Conservation (phyloP, 345 rosid species). For the Viola odorata region DNA sequence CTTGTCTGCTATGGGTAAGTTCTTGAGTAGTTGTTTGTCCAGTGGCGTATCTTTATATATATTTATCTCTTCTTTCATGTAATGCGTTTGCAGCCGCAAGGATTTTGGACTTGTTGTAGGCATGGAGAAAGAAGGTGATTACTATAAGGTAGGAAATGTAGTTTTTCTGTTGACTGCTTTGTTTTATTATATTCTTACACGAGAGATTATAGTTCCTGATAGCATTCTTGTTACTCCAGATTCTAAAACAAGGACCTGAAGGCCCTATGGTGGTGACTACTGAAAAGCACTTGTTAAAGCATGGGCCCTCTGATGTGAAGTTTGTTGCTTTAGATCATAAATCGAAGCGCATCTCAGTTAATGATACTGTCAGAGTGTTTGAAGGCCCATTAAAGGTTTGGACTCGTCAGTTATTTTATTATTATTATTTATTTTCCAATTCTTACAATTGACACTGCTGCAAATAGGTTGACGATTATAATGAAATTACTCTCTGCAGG, state of each 20-base stretch:
- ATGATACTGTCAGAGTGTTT: constrained; percentile 67
- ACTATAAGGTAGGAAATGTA: constrained; percentile 55
- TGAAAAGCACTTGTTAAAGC: constrained; percentile 46
- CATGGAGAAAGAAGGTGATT: constrained; percentile 67
- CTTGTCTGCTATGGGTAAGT: constrained; percentile 80
- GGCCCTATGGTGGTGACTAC: constrained; percentile 54
- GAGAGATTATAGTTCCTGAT: not conserved
- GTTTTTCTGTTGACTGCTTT: constrained; percentile 7
- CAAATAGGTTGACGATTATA: not conserved
- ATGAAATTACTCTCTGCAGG: constrained; percentile 43
- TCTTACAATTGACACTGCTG: not conserved
- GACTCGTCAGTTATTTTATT: constrained; percentile 5
- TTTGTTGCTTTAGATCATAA: constrained; percentile 71
- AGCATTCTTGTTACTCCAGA: constrained; percentile 26
- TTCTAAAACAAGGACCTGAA: constrained; percentile 70
- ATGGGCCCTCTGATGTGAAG: constrained; percentile 60
- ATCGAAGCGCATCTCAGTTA: constrained; percentile 51
- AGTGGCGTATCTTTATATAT: not conserved
- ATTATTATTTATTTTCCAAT: constrained; percentile 1
- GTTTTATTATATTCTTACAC: constrained; percentile 15
- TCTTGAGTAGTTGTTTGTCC: constrained; percentile 13
- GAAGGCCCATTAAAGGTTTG: constrained; percentile 81
- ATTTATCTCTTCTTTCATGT: constrained; percentile 15
- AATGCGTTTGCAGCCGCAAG: constrained; percentile 60
- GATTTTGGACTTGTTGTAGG: constrained; percentile 84